phyloP scores from a whole-genome alignment of 1,139 yeast species.

The Yamadazyma jaroonii region DNA sequence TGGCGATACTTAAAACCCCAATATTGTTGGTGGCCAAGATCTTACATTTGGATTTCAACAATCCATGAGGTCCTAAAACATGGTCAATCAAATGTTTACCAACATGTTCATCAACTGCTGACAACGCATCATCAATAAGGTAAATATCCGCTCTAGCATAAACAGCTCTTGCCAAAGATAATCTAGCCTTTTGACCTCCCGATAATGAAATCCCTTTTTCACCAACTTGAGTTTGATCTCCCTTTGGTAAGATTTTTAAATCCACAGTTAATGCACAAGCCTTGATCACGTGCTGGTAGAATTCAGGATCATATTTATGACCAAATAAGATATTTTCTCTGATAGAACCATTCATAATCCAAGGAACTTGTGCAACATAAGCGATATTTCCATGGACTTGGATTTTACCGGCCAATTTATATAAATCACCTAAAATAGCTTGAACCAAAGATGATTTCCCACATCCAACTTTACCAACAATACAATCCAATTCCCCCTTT shows the following conservation, averaged over 20 bases:
- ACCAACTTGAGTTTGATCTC: constrained; percentile 90
- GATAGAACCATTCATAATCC: constrained; percentile 95
- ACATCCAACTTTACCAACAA: constrained; percentile 90
- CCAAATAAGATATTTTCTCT: constrained; percentile 91
- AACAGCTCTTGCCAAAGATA: constrained; percentile 91
- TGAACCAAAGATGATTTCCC: constrained; percentile 90
- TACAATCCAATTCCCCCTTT: constrained; percentile 82
- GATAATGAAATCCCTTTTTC: constrained; percentile 95
- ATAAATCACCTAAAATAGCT: constrained; percentile 81
- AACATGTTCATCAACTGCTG: constrained; percentile 95
- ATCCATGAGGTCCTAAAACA: constrained; percentile 74
- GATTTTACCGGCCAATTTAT: constrained; percentile 75
- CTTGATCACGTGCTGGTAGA: constrained; percentile 72
- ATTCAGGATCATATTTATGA: constrained; percentile 73
- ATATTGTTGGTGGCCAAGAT: constrained; percentile 88
- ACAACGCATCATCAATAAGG: constrained; percentile 72
- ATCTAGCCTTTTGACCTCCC: constrained; percentile 96
- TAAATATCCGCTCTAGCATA: constrained; percentile 93
- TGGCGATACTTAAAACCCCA: constrained; percentile 77
- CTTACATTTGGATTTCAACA: constrained; percentile 72
- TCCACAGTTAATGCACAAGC: constrained; percentile 92
- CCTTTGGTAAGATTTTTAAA: constrained; percentile 75
- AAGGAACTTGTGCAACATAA: constrained; percentile 85
- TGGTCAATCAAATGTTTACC: constrained; percentile 61
- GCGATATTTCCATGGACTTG: constrained; percentile 77